Base-by-base conservation (phyloP, 2,329 filamentous ascomycete genomes). In the Diaporthe velutina region DNA sequence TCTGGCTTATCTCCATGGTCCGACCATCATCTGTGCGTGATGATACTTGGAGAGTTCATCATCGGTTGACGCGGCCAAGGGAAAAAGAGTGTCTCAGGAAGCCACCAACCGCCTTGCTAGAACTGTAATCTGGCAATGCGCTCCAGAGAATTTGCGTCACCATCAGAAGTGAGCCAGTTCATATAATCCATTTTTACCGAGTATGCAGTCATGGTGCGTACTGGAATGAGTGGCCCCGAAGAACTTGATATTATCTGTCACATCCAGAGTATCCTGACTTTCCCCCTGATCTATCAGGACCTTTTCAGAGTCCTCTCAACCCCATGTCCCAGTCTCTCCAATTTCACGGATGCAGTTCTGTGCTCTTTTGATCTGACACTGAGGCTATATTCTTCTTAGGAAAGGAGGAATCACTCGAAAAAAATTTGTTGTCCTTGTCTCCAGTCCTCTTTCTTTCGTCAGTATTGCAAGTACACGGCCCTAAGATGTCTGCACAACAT, bases 11-110 rank as follows among this genome's bases (percentile, higher is more conserved):
- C 28, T 35, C 2, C 3, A 33, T 1, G 35, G 8, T 57, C 0
- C 30, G 1, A 57, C 17, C 13, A 35, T 22, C 5, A 2, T 2
- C 8, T 13, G 28, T 3, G 54, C 15, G 9, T 57, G 54, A 57
- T 57, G 54, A 57, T 8, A 30, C 30, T 57, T 19, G 30, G 54
- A 57, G 30, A 22, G 3, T 57, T 57, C 30, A 57, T 57, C 54
- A 57, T 57, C 30, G 54, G 54, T 57, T 57, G 54, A 57, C 30
- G 54, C 54, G 54, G 28, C 28, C 54, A 57, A 35, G 54, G n/a
- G 5, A 57, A 57, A 57, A 55, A 55, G 13, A 55, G 19, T 15
- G 17, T 57, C 19, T 30, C 3, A 13, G 6, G 30, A 1, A 10
- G 13, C 54, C 19, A 57, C 17, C 17, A 33, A 35, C 28, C 54